Base-by-base conservation (phyloP, 495 filamentous ascomycete species). In the Sabuloglossum arenarium region DNA sequence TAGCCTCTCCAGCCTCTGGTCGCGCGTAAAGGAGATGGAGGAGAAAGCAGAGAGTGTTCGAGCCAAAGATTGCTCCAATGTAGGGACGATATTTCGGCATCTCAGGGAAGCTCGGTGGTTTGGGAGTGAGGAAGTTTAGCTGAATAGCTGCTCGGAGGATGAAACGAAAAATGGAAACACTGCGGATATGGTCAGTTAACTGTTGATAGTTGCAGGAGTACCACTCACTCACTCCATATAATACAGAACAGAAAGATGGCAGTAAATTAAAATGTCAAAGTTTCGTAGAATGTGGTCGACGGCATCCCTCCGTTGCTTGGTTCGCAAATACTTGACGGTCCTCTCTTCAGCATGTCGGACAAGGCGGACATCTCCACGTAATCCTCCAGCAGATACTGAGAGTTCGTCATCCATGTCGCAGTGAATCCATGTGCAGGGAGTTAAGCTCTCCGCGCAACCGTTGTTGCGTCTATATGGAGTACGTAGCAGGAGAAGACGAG, bases 261-360 rank as follows among this genome's bases (percentile, higher is more conserved):
- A 80, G 64, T 87, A 88, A 30, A 88, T 78, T n/a, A 88, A 57
- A 60, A 82, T 81, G 67, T 95, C 88, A 49, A 94, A 70, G 62
- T 79, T 81, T 57, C 77, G 75, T 61, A 86, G 74, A 31, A 93
- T 68, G 53, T 81, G 72, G 61, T 79, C 80, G 12, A 51, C 56
- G 91, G 75, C 63, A 85, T 79, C 55, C 80, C 71, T 34, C 72
- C 70, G 59, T 62, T 58, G 62, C 61, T 58, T 63, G 53, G 61
- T 64, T 37, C 49, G 58, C 55, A 63, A 59, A 47, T 62, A 60
- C 49, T 50, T 59, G 59, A 61, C 32, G 56, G 16, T 51, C 28
- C 47, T 27, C 25, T 30, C 11, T 14, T 30, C 23, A 29, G 47
- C 28, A 3, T 28, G 24, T 12, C 12, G 47, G 11, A 28, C 47